These are phyloP conservation scores for Rhodamnia rubescens DNA, from an alignment of 345 rosid species.

Conservation along the genomic window DNA sequence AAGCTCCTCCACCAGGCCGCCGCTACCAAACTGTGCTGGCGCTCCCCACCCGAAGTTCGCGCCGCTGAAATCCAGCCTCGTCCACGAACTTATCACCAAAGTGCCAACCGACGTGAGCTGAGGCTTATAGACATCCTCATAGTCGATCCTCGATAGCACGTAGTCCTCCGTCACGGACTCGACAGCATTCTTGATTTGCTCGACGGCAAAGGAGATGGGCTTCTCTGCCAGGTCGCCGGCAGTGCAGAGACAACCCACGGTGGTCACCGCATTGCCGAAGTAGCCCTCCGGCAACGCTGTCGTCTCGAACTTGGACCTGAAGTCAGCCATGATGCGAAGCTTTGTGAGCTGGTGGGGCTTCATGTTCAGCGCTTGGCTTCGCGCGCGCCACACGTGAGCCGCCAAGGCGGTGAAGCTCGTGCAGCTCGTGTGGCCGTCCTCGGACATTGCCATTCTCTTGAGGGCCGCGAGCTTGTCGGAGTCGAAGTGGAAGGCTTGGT, in stretches of 20 bases:
- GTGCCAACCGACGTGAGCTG: constrained; percentile 2
- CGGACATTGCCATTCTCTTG: constrained; percentile 5
- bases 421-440: constrained; percentile 1
- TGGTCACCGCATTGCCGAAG: constrained; percentile 7
- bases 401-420: constrained; percentile 12
- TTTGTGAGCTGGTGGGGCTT: constrained; percentile 2
- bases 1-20: background rate
- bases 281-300: constrained; percentile 7
- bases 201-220: constrained; percentile 3
- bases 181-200: constrained; percentile 7
- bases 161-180: constrained; percentile 4
- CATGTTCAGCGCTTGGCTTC: constrained; percentile 11
- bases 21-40: background rate
- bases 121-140: background rate
- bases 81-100: constrained; percentile 2
- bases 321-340: constrained; percentile 5
- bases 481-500: constrained; percentile 5
- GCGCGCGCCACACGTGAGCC: constrained; percentile 6
- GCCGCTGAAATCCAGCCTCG: background rate
- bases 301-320: constrained; percentile 4
- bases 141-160: constrained; percentile 7
- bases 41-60: background rate
- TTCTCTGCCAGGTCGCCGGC: constrained; percentile 6
- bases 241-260: background rate
- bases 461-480: background rate